Percentiles rank a stretch among this genome's conserved stretches.
These are phyloP conservation scores for Carex scoparia DNA, from an alignment of 176 grass and related monocot genomes.

Conservation along the genomic window DNA sequence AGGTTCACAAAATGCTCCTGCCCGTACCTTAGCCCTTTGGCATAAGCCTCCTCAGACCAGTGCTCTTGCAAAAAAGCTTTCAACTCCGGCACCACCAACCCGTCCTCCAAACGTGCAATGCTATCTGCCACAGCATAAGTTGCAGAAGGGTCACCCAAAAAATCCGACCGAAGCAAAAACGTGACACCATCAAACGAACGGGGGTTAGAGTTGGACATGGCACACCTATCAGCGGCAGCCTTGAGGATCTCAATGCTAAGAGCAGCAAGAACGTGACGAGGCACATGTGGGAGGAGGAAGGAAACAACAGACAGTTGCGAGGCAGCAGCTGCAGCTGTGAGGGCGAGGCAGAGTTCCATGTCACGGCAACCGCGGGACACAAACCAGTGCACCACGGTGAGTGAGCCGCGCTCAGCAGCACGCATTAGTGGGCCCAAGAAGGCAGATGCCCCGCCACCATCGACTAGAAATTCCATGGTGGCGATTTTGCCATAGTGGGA, in stretches of 20 bases:
- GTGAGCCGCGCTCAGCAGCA: constrained; percentile 72
- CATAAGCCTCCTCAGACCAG: constrained; percentile 77
- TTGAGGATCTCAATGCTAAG: constrained; percentile 87
- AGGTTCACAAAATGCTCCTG: constrained; percentile 75
- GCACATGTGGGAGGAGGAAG: constrained; percentile 79
- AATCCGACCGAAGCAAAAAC: constrained; percentile 76
- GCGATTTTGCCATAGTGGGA: constrained; percentile 74
- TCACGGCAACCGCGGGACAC: constrained; percentile 75
- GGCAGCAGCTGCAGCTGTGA: constrained; percentile 75
- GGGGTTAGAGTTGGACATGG: constrained; percentile 18
- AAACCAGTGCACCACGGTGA: constrained; percentile 85
- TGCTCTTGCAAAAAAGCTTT: constrained; percentile 65
- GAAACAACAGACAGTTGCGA: constrained; percentile 55
- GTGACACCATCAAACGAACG: constrained; percentile 65
- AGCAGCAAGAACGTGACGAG: constrained; percentile 65
- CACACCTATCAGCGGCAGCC: constrained; percentile 87
- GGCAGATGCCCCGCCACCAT: constrained; percentile 61
- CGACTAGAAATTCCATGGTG: constrained; percentile 90
- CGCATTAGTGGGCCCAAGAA: constrained; percentile 91
- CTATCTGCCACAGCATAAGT: constrained; percentile 85
- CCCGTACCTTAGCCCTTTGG: constrained; percentile 33
- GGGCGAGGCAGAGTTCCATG: constrained; percentile 91
- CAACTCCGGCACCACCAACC: constrained; percentile 55
- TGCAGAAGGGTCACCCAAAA: constrained; percentile 59
- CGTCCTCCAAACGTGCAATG: constrained; percentile 59